These are phyloP conservation scores for Chaetothyriales sp. DNA, from an alignment of 2,329 filamentous ascomycete genomes.

Conservation along the genomic window DNA sequence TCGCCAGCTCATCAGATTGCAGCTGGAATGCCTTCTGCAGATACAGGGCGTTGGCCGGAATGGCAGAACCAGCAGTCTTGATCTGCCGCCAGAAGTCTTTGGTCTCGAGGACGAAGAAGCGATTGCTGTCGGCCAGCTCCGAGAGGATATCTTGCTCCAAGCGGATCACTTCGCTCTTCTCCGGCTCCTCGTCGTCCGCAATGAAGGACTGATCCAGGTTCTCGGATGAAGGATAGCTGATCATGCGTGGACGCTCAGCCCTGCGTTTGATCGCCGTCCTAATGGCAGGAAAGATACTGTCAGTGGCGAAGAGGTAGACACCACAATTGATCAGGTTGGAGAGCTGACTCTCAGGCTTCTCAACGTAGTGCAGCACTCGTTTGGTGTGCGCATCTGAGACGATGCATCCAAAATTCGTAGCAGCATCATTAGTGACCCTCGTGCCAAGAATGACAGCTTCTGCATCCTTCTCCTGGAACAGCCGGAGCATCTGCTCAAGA, in stretches of 20 bases:
- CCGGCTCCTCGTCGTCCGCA: conserved; percentile 58
- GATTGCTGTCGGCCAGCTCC: conserved; percentile 89
- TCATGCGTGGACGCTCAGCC: conserved; percentile 73
- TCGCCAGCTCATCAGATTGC: conserved; percentile 65
- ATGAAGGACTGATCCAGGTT: conserved; percentile 63
- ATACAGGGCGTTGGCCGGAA: conserved; percentile 93
- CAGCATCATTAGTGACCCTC: conserved; percentile 75
- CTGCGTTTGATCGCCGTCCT: conserved; percentile 89
- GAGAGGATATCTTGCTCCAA: conserved; percentile 94
- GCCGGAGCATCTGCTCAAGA: conserved; percentile 82
- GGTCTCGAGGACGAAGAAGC: conserved; percentile 96
- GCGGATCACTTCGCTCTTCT: conserved; percentile 75
- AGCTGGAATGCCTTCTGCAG: conserved; percentile 84
- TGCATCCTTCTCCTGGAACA: conserved; percentile 89
- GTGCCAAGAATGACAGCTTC: conserved; percentile 95
- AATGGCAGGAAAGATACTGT: conserved; percentile 93
- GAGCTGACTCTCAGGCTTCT: conserved; percentile 96
- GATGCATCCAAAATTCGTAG: conserved; percentile 94
- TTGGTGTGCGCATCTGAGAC: conserved; percentile 88
- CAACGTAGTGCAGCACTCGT: conserved; percentile 94
- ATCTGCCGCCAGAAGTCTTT: conserved; percentile 99
- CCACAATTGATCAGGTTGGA: conserved; percentile 98
- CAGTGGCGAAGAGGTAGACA: conserved; percentile 91
- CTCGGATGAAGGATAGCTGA: conserved; percentile 92
- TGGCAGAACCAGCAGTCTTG: conserved; percentile 94